A percentile compares a stretch with the other conserved stretches of the same genome.
Conservation (phyloP, 2,329 filamentous ascomycete species). For the Cladosporium sp. region DNA sequence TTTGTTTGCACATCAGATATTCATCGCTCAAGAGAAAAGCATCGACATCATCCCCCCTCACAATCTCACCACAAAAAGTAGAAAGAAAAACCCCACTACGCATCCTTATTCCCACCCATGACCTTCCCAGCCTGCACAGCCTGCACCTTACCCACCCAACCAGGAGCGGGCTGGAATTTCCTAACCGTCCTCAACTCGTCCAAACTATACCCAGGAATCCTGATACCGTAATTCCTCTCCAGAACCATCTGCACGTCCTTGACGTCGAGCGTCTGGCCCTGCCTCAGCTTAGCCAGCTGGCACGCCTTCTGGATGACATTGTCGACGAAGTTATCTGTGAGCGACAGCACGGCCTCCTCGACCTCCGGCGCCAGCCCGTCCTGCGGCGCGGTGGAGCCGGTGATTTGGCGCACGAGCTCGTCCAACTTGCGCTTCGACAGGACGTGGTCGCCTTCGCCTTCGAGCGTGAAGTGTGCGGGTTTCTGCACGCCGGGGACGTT, state of each 20-base stretch:
- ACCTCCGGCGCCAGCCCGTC: constrained; percentile 78
- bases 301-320: constrained; percentile 83
- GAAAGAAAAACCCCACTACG: too few species aligned
- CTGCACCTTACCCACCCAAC: constrained; percentile 96
- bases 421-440: constrained; percentile 98
- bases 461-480: constrained; percentile 77
- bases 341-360: constrained; percentile 87
- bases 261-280: constrained; percentile 82
- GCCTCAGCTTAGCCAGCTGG: constrained; percentile 86
- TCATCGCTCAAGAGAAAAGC: too few species aligned
- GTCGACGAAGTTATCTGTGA: constrained; percentile 94
- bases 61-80: not conserved
- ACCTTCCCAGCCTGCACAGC: constrained; percentile 91
- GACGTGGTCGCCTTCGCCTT: constrained; percentile 87
- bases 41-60: not conserved
- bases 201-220: constrained; percentile 87
- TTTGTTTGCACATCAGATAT: too few species aligned
- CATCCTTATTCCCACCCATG: constrained; percentile 40
- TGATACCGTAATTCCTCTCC: constrained; percentile 67
- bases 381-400: constrained; percentile 70
- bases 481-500: constrained; percentile 81
- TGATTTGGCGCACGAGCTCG: constrained; percentile 90
- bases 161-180: constrained; percentile 82
- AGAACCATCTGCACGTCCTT: constrained; percentile 55
- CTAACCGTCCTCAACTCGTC: constrained; percentile 93